Conservation (phyloP, 2,329 filamentous ascomycete species). For the Arthroderma sp. region DNA sequence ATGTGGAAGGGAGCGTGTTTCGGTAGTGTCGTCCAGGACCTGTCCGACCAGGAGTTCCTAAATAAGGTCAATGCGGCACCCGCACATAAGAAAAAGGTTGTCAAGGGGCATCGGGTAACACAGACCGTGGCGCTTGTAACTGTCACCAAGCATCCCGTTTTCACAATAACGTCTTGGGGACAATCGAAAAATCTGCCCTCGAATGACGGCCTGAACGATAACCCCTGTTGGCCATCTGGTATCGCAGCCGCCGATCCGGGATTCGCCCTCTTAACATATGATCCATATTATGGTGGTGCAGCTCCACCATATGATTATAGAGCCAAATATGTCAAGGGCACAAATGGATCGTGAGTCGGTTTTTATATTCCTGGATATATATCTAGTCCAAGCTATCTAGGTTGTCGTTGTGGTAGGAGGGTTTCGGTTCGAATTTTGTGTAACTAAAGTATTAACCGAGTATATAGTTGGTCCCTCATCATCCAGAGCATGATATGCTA, state of each 20-base stretch:
- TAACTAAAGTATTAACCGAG: too few relatives aligned
- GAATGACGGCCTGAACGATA: conserved; percentile 1
- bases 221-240: conserved; percentile 2
- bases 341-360: conserved; percentile 6
- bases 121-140: background rate
- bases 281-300: conserved; percentile 1
- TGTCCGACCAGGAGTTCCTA: background rate
- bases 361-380: conserved; percentile 2
- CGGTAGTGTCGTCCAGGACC: background rate
- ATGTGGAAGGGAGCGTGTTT: conserved; percentile 1
- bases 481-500: too few relatives aligned
- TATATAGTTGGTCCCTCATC: too few relatives aligned
- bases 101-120: background rate
- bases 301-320: conserved; percentile 3
- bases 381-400: too few relatives aligned
- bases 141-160: conserved; percentile 1
- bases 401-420: too few relatives aligned
- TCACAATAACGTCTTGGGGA: conserved; percentile 1
- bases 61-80: background rate
- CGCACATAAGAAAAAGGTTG: background rate
- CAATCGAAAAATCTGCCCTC: conserved; percentile 1
- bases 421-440: too few relatives aligned
- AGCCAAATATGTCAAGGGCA: conserved; percentile 2
- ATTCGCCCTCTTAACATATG: background rate
- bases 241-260: conserved; percentile 2